These are phyloP conservation scores for Kingdonia uniflora DNA, from an alignment of 164 flowering plant genomes.

Conservation along the genomic window DNA sequence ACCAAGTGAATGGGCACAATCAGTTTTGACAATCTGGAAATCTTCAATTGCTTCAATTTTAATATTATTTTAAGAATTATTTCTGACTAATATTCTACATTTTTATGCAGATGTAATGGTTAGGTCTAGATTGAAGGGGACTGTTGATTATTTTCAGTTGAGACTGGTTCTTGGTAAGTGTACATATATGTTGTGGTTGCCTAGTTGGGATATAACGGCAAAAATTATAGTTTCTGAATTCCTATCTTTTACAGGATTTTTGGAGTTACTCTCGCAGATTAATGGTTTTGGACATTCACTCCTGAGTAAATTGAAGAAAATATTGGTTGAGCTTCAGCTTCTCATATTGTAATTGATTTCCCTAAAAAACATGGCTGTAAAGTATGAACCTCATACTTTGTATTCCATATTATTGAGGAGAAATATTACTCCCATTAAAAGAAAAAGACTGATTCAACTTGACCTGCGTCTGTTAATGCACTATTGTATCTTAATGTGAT, in stretches of 20 bases:
- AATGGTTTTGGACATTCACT: conserved; percentile 8
- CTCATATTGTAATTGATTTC: background rate
- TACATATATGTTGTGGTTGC: background rate
- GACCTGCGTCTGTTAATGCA: too few species aligned
- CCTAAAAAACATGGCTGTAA: too few species aligned
- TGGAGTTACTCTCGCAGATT: conserved; percentile 18
- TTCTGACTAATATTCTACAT: background rate
- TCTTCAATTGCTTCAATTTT: too few species aligned
- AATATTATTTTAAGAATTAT: too few species aligned
- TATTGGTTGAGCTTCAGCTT: conserved; percentile 5
- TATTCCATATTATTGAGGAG: too few species aligned
- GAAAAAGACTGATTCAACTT: too few species aligned
- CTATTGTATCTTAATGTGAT: too few species aligned
- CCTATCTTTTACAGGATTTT: conserved; percentile 16
- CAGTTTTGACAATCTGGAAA: too few species aligned
- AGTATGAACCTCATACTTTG: too few species aligned
- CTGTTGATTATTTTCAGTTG: conserved; percentile 14
- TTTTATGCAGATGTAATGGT: conserved; percentile 8
- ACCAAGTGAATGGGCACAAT: too few species aligned
- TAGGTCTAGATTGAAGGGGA: conserved; percentile 10
- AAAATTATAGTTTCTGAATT: background rate
- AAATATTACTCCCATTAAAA: too few species aligned
- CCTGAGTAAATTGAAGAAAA: conserved; percentile 7
- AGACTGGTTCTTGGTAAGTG: conserved; percentile 22
- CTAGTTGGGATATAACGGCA: background rate